These are phyloP conservation scores for Acorus calamus DNA, from an alignment of 106 monocot species.

Conservation along the genomic window DNA sequence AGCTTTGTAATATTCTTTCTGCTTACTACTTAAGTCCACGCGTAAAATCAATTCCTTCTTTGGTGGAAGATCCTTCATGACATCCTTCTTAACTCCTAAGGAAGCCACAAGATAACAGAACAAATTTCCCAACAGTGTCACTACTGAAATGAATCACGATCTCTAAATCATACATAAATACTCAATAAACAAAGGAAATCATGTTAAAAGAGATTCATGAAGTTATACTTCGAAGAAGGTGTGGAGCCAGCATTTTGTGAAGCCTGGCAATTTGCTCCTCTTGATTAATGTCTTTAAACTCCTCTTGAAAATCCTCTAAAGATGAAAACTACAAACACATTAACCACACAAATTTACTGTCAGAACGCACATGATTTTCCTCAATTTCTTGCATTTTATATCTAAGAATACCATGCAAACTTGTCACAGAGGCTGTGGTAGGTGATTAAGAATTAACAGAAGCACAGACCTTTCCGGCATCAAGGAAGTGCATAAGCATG, in stretches of 20 bases:
- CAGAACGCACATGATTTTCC: no score
- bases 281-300: conserved; percentile 96
- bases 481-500: conserved; percentile 99
- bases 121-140: no score
- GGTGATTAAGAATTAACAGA: neutral
- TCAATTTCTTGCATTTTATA: no score
- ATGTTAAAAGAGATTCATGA: neutral
- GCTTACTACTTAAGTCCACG: conserved; percentile 80
- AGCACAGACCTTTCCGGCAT: conserved; percentile 79
- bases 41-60: conserved; percentile 97
- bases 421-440: no score
- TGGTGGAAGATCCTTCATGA: conserved; percentile 98
- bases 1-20: conserved; percentile 98
- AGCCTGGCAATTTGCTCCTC: conserved; percentile 94
- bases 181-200: neutral
- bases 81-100: conserved; percentile 95
- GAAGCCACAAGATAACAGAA: no score
- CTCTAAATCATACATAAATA: neutral
- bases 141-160: no score
- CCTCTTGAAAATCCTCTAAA: conserved; percentile 88
- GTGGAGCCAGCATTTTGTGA: conserved; percentile 91
- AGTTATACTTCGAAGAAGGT: conserved; percentile 84
- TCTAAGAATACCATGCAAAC: no score
- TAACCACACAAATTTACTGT: neutral
- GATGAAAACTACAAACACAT: conserved; percentile 66